Evolutionary conservation across 1,284 basidiomycete genomes (phyloP).

Genomic region (Jaminaea rosea): DNA sequence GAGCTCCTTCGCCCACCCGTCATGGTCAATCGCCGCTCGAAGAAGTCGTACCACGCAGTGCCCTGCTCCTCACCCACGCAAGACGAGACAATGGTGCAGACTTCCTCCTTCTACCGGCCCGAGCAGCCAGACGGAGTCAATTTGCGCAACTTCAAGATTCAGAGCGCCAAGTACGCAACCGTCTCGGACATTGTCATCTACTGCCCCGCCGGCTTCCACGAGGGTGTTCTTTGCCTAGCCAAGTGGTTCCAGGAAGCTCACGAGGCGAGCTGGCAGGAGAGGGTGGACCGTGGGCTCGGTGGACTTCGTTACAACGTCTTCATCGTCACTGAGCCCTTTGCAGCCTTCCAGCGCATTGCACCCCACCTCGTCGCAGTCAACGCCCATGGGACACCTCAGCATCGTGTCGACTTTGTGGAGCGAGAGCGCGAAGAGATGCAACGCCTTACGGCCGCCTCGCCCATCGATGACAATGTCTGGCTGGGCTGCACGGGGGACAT

Average conservation of each 20-base stretch:
- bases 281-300: slow-evolving; percentile 57
- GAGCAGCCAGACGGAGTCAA: slow-evolving; percentile 31
- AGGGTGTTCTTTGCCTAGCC: slow-evolving; percentile 28
- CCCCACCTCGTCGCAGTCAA: slow-evolving; percentile 54
- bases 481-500: slow-evolving; percentile 37
- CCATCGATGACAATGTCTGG: slow-evolving; percentile 60
- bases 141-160: slow-evolving; percentile 39
- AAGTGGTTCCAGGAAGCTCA: slow-evolving; percentile 37
- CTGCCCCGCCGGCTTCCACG: slow-evolving; percentile 47
- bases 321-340: slow-evolving; percentile 62
- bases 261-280: slow-evolving; percentile 24
- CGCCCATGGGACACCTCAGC: slow-evolving; percentile 49
- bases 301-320: slow-evolving; percentile 72
- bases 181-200: slow-evolving; percentile 82
- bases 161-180: slow-evolving; percentile 68
- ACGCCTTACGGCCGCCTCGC: slow-evolving; percentile 70
- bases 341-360: slow-evolving; percentile 51
- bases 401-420: slow-evolving; percentile 52
- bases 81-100: slow-evolving; percentile 10
- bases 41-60: not conserved
- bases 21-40: slow-evolving; percentile 10
- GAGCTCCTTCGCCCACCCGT: slow-evolving; percentile 26
- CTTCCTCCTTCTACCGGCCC: slow-evolving; percentile 18
- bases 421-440: slow-evolving; percentile 80
- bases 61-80: not conserved